Base-by-base conservation (phyloP, 2,329 filamentous ascomycete genomes). In the Claviceps sp. region DNA sequence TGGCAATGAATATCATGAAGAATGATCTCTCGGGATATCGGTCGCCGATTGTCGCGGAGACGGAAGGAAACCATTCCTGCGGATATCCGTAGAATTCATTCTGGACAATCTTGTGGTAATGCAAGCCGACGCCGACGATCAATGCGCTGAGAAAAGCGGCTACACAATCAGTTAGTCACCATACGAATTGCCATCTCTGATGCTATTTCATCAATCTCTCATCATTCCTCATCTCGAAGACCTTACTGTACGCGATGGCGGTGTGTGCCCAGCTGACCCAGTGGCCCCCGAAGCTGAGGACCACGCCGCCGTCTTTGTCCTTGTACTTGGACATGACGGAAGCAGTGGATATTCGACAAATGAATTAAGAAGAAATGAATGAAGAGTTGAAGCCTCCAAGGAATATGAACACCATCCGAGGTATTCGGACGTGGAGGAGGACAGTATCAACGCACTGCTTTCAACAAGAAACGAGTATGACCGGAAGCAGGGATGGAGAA, bases 21-120 rank as follows among this genome's bases (percentile, higher is more conserved):
- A 97, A 85, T 16, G 93, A 95, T 54, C 93, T 85, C 70, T 98
- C 93, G 50, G 93, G 93, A 63, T 96, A 97, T 58, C 90, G 83
- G 68, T 98, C 93, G 66, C 93, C 93, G 70, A 98, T 98, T 38
- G 93, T 97, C 42, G 93, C 85, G 34, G 91, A 96, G 22, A 96
- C 90, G 44, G 90, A 95, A 53, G 90, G 90, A 63, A 95, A 95
- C 90, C 90, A 96, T 74, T 96, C 90, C 59, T 95, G 76, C 1
- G 90, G 90, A 64, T 94, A 95, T 60, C 88, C 88, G 68, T 89
- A 95, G 72, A 90, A 86, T 69, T 98, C 89, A 70, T 98, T 98
- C 69, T 96, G 77, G 52, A 98, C 93, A 60, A 98, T 98, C 74
- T 98, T 98, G 64, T 86, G 80, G 71, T 93, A 97, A 71, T 98